Evolutionary conservation across 306 rosid species (phyloP), one percentile per base, ranked within the genome.

Genomic region (Parietaria judaica): DNA sequence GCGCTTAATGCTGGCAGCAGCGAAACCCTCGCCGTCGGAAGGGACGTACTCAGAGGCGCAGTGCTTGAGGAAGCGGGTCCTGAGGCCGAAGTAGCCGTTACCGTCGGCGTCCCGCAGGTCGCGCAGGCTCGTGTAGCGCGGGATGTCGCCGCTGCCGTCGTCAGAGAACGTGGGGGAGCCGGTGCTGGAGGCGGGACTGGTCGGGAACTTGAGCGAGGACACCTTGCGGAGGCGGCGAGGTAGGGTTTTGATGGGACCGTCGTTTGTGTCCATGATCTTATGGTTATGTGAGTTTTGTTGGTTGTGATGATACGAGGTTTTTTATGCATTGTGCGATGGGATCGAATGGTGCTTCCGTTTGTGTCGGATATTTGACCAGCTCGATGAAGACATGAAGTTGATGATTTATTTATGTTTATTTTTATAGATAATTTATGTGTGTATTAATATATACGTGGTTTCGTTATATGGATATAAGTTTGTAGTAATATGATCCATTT

Each of bases 1-100:
- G 45, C 67, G 66, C 43, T 86, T 74, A 43, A 72, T 72, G n/a
- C 77, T 70, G 12, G 41, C 74, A 62, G 81, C 56, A 3, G 72
- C 0, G 31, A 53, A 1, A 4, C 4, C 9, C 1, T 72, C 80
- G 9, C 4, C 9, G 2, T 72, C 80, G 0, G 95, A 50, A 1
- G 95, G 91, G 1, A 89, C 70, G 39, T 89, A 86, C 6, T 73
- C 76, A 0, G 91, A 89, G 14, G 95, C 91, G 0, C 87, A 88
- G 1, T 80, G 83, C 67, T 84, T 86, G 7, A 89, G 89, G 16
- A 83, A 60, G 54, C 75, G 78, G 44, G 83, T 86, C 10, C 68
- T 79, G 3, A 86, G 81, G 48, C 9, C 45, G 9, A 41, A 41
- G 45, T 41, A 41, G 36, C 17, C n/a, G n/a, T 17, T n/a, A 3